A percentile compares a stretch with the other conserved stretches of the same genome.
phyloP scores from a whole-genome alignment of 495 filamentous ascomycete species.

The Thermothielavioides terrestris region DNA sequence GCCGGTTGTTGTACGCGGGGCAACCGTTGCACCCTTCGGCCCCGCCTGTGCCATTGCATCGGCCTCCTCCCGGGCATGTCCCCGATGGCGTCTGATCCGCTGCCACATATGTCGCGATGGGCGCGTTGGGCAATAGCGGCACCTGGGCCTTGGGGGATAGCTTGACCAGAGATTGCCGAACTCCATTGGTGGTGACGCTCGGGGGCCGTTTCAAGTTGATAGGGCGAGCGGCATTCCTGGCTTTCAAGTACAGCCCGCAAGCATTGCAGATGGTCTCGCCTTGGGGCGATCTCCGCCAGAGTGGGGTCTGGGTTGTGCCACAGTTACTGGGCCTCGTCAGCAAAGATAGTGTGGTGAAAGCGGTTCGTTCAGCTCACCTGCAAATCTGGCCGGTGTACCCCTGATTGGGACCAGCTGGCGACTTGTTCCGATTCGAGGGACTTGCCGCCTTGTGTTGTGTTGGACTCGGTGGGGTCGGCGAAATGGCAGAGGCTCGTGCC shows the following conservation, averaged over 20 bases:
- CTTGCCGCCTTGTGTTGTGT: neutral
- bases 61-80: constrained; percentile 91
- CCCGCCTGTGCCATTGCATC: constrained; percentile 93
- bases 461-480: constrained; percentile 13
- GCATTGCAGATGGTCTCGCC: constrained; percentile 97
- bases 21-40: constrained; percentile 95
- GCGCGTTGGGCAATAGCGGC: constrained; percentile 30
- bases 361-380: constrained; percentile 35
- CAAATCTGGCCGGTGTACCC: constrained; percentile 43
- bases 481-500: constrained; percentile 4
- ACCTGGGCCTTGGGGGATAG: constrained; percentile 26
- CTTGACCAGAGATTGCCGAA: constrained; percentile 30
- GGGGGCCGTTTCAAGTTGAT: constrained; percentile 73
- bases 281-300: constrained; percentile 89
- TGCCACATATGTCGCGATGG: constrained; percentile 66
- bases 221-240: constrained; percentile 79
- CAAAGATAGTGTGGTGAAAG: neutral
- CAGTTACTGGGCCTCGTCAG: constrained; percentile 65
- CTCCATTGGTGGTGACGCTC: constrained; percentile 31
- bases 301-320: constrained; percentile 80
- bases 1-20: constrained; percentile 92
- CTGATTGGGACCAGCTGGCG: constrained; percentile 6
- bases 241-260: constrained; percentile 90
- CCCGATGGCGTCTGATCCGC: constrained; percentile 64
- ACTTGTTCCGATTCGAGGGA: constrained; percentile 11